phyloP scores from a whole-genome alignment of 2,329 filamentous ascomycete genomes.

The Colletotrichum lindemuthianum region DNA sequence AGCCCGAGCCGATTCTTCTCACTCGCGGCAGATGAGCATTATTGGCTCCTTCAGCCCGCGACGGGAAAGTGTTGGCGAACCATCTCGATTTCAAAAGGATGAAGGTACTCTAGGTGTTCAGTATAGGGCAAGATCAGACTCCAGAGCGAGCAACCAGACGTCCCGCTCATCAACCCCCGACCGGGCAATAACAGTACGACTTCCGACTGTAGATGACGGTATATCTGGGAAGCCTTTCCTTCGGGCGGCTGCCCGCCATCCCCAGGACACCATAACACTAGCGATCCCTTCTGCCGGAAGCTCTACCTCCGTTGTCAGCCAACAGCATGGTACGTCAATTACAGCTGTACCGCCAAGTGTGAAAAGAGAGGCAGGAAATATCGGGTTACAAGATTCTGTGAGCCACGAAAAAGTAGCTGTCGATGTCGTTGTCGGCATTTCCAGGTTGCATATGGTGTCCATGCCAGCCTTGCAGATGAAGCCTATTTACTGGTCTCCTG shows the following conservation, averaged over 20 bases:
- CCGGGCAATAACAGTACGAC: slow-evolving; percentile 13
- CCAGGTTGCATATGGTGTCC: slow-evolving; percentile 88
- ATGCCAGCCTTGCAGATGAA: slow-evolving; percentile 88
- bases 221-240: slow-evolving; percentile 66
- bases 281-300: slow-evolving; percentile 36
- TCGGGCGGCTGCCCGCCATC: slow-evolving; percentile 50
- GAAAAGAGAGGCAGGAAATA: neutral
- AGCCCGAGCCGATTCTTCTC: slow-evolving; percentile 28
- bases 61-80: slow-evolving; percentile 18
- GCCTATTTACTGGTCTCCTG: slow-evolving; percentile 96
- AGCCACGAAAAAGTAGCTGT: slow-evolving; percentile 41
- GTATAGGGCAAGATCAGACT: slow-evolving; percentile 26
- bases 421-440: slow-evolving; percentile 86
- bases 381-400: neutral
- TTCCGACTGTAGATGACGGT: slow-evolving; percentile 54
- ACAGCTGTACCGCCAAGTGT: neutral
- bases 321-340: neutral
- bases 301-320: neutral
- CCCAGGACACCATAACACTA: slow-evolving; percentile 9
- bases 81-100: slow-evolving; percentile 14
- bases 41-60: slow-evolving; percentile 32
- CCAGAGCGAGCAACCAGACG: slow-evolving; percentile 27
- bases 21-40: slow-evolving; percentile 32
- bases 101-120: neutral
- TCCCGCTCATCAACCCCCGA: slow-evolving; percentile 29